Percentiles rank a stretch among this genome's conserved stretches.
Conservation (phyloP, 495 filamentous ascomycete genomes). For the Penicillium cinerascens region DNA sequence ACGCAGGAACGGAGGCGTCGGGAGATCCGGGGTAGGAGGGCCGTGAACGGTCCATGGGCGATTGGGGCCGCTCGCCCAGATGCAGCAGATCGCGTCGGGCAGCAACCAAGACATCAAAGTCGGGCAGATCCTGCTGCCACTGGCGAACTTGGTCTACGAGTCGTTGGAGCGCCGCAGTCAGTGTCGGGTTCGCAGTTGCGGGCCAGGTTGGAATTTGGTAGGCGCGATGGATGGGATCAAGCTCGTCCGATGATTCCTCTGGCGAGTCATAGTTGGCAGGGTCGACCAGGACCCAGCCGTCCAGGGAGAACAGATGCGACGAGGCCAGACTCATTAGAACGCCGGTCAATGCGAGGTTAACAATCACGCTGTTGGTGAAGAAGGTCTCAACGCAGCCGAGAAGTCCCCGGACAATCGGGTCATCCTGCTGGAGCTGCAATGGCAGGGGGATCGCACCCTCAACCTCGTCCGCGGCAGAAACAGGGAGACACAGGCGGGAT, state of each 20-base stretch:
- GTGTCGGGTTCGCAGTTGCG: slow-evolving; percentile 30
- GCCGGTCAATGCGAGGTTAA: slow-evolving; percentile 82
- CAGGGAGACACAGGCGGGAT: slow-evolving; percentile 53
- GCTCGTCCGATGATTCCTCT: slow-evolving; percentile 6
- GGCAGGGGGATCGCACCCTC: slow-evolving; percentile 30
- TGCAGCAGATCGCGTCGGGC: slow-evolving; percentile 57
- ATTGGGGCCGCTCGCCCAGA: slow-evolving; percentile 25
- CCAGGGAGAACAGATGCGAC: slow-evolving; percentile 76
- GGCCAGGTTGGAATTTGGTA: slow-evolving; percentile 41
- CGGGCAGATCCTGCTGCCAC: slow-evolving; percentile 65
- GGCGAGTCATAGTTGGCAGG: slow-evolving; percentile 44
- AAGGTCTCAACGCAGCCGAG: slow-evolving; percentile 71
- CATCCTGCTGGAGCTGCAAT: slow-evolving; percentile 57
- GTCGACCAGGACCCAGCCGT: slow-evolving; percentile 84
- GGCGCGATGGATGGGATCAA: slow-evolving; percentile 28
- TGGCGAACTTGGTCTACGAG: slow-evolving; percentile 62
- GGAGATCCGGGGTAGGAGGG: slow-evolving; percentile 55
- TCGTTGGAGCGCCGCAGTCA: slow-evolving; percentile 38
- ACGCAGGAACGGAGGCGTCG: slow-evolving; percentile 44
- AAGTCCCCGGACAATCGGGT: slow-evolving; percentile 70
- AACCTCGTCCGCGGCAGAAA: slow-evolving; percentile 21
- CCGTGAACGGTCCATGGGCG: slow-evolving; percentile 36
- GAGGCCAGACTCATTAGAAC: slow-evolving; percentile 76
- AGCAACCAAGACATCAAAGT: slow-evolving; percentile 72
- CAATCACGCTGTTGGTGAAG: slow-evolving; percentile 84